phyloP scores from a whole-genome alignment of 352 stramenopile species.

The Peronospora belbahrii region DNA sequence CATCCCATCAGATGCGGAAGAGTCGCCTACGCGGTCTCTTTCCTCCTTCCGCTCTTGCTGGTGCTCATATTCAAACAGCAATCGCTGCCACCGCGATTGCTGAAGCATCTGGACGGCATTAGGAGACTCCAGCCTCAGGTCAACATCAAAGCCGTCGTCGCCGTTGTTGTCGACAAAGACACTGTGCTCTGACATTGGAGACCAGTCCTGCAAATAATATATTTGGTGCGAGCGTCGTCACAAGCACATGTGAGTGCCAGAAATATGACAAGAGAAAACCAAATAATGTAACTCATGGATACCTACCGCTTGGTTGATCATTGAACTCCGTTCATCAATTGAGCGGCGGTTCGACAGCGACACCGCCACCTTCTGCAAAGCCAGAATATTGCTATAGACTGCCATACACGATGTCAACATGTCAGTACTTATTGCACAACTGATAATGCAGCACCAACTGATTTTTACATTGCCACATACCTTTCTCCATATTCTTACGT shows the following conservation, averaged over 20 bases:
- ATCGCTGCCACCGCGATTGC: slow-evolving; percentile 48
- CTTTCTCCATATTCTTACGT: slow-evolving; percentile 53
- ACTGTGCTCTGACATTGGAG: slow-evolving; percentile 35
- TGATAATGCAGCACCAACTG: too few relatives aligned
- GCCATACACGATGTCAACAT: slow-evolving; percentile 1
- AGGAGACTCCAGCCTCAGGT: slow-evolving; percentile 34
- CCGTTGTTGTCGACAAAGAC: slow-evolving; percentile 38
- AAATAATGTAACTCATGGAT: neutral
- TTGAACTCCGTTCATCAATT: slow-evolving; percentile 70
- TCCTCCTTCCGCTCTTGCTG: slow-evolving; percentile 50
- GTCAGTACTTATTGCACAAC: slow-evolving; percentile 3
- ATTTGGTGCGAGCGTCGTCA: neutral
- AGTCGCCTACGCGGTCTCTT: slow-evolving; percentile 23
- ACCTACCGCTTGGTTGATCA: slow-evolving; percentile 28
- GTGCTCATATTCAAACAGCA: slow-evolving; percentile 62
- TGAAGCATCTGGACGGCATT: slow-evolving; percentile 41
- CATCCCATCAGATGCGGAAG: slow-evolving; percentile 36
- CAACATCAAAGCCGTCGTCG: slow-evolving; percentile 24
- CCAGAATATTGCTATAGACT: slow-evolving; percentile 80
- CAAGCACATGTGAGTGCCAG: slow-evolving; percentile 2
- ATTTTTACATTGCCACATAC: slow-evolving; percentile 15
- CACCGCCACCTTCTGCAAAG: slow-evolving; percentile 61
- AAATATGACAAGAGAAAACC: slow-evolving; percentile 3
- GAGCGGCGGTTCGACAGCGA: slow-evolving; percentile 69
- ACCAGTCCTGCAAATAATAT: slow-evolving; percentile 31